Base-by-base conservation (phyloP, 1,284 basidiomycete species). In the Marasmius tenuissimus region DNA sequence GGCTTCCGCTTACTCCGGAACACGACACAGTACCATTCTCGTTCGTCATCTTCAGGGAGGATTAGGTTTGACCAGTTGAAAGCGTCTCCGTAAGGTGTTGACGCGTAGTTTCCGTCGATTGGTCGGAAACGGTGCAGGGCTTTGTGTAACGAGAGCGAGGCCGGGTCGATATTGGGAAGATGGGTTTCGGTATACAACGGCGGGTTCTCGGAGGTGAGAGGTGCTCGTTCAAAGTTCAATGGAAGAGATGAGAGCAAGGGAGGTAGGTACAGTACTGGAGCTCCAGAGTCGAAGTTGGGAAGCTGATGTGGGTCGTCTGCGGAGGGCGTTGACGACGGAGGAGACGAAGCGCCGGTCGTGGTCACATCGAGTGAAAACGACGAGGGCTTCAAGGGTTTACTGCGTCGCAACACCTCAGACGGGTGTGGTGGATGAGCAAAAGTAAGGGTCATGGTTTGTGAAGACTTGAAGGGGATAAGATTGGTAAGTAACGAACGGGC, bases 1-100 rank as follows among this genome's bases (percentile, higher is more conserved):
- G 79, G 75, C 67, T 86, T 88, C 39, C 95, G 81, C 67, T 85
- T 85, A 63, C 90, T 93, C n/a, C 93, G 82, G 74, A 97, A 97
- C 10, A 87, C 93, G 20, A 97, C 95, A 62, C 88, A 89, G 72
- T 96, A 97, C 93, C 93, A 95, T 67, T 95, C 92, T 57, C 92
- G 78, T 66, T 91, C 89, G 48, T 91, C 83, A 2, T 89, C 82
- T 57, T 77, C 76, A 0, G 89, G 88, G 14, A 94, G 78, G 4
- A 73, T 69, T 1, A 97, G 77, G 51, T 90, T 82, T n/a, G 75
- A 68, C 94, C 94, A 97, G 72, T 96, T 97, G 81, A 97, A 97
- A 0, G 92, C 91, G 38, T 86, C 78, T 1, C 77, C 74, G 69
- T 96, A 97, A 4, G 86, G 79, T 3, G 74, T 74, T 14, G 67